Evolutionary conservation across 129 eudicot species (phyloP).

Genomic region (Silybum marianum): DNA sequence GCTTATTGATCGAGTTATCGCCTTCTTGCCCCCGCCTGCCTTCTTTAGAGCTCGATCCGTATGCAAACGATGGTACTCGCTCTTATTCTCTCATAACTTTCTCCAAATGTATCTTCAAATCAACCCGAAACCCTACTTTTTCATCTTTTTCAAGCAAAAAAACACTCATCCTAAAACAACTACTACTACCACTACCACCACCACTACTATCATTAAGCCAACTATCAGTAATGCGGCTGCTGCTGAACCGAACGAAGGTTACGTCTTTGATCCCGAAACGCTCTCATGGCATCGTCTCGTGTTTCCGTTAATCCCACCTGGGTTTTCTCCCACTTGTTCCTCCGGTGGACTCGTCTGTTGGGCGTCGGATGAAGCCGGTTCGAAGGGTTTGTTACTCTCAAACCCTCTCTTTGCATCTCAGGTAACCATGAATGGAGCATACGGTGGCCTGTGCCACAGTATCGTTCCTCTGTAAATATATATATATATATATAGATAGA

Average conservation of each 20-base stretch:
- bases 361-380: conserved; percentile 83
- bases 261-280: conserved; percentile 68
- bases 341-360: conserved; percentile 85
- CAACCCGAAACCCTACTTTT: conserved; percentile 59
- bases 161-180: conserved; percentile 38
- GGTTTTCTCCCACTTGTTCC: conserved; percentile 68
- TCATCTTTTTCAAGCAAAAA: conserved; percentile 81
- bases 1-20: conserved; percentile 74
- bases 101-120: conserved; percentile 71
- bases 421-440: background rate
- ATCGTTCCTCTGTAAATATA: no score
- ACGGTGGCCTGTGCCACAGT: no score
- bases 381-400: conserved; percentile 56
- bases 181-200: conserved; percentile 13
- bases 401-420: conserved; percentile 63
- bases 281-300: conserved; percentile 61
- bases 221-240: background rate
- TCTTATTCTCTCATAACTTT: conserved; percentile 63
- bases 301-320: conserved; percentile 70
- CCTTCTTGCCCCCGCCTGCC: conserved; percentile 82
- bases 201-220: background rate
- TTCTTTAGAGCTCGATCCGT: conserved; percentile 82
- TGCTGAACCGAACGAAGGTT: conserved; percentile 41
- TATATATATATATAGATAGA: no score
- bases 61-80: conserved; percentile 86